A percentile compares a stretch with the other conserved stretches of the same genome.
Conservation (phyloP, 2,329 filamentous ascomycete genomes). For the Fusarium nurragi region DNA sequence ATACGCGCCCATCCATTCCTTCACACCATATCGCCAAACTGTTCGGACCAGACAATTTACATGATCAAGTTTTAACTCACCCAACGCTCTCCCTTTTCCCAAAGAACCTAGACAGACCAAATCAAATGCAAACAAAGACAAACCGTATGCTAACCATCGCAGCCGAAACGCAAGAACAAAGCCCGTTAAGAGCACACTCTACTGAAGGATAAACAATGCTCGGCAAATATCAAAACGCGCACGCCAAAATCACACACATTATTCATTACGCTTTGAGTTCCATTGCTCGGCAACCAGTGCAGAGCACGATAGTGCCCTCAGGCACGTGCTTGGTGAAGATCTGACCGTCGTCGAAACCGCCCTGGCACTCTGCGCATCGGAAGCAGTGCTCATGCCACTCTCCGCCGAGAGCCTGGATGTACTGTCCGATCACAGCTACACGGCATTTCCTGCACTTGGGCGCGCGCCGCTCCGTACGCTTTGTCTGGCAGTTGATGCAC, state of each 20-base stretch:
- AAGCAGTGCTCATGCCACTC: conserved; percentile 98
- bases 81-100: conserved; percentile 9
- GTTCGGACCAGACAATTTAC: conserved; percentile 4
- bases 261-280: conserved; percentile 64
- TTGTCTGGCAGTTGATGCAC: conserved; percentile 93
- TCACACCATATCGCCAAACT: conserved; percentile 22
- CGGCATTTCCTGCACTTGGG: conserved; percentile 89
- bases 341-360: conserved; percentile 71
- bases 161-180: conserved; percentile 7
- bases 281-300: conserved; percentile 67
- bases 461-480: conserved; percentile 85
- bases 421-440: conserved; percentile 86
- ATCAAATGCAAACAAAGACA: conserved; percentile 8
- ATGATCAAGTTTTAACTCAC: conserved; percentile 20
- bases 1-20: conserved; percentile 7
- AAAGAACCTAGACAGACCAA: conserved; percentile 16
- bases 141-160: conserved; percentile 14
- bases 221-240: conserved; percentile 18
- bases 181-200: conserved; percentile 5
- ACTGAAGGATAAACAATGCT: conserved; percentile 2
- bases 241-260: conserved; percentile 28
- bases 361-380: conserved; percentile 73
- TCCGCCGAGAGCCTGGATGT: conserved; percentile 85
- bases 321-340: conserved; percentile 67
- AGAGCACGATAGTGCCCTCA: conserved; percentile 64